Base-by-base conservation (phyloP, 192 early-diverging fungal species). In the Coemansia sp. region DNA sequence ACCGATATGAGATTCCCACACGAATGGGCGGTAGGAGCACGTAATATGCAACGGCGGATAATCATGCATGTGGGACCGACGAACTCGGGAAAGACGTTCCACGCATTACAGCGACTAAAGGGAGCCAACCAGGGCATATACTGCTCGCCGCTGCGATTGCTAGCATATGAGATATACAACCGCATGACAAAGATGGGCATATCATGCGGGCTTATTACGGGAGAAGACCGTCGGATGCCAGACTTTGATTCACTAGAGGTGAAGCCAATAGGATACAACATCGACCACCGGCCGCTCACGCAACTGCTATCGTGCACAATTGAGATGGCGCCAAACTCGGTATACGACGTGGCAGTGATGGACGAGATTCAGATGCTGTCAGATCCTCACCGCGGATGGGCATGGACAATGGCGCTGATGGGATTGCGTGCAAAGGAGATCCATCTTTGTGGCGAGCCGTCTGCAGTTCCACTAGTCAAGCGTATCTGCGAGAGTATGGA, bases 351-450 rank as follows among this genome's bases (percentile, higher is more conserved):
- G 19, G 95, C 92, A 5, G 94, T 98, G 3, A 77, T 98, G 8
- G 96, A 98, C 68, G 96, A 98, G 68, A 98, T 98, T 77, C 96
- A 98, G 72, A 93, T 98, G 93, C 89, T 98, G 54, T 85, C 78
- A 0, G 95, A 98, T 64, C 69, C 64, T 10, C 73, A 87, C 30
- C 85, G 96, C 12, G 96, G 96, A 10, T 97, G 94, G 94, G 95
- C 95, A 30, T 98, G 95, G 95, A 95, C 94, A 7, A 84, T 88
- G 47, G 96, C 95, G 4, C 56, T 98, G 5, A 62, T 96, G 12
- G 86, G 87, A 30, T 41, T 96, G 47, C 88, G 81, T n/a, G 93
- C 93, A 2, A 54, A 80, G 14, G 94, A 96, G 67, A 78, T 98
- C 14, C 94, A 96, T 74, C 76, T 98, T 10, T 98, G 96, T 65